Evolutionary conservation across 2,329 filamentous ascomycete genomes (phyloP).

Genomic region (Camillea tinctor): DNA sequence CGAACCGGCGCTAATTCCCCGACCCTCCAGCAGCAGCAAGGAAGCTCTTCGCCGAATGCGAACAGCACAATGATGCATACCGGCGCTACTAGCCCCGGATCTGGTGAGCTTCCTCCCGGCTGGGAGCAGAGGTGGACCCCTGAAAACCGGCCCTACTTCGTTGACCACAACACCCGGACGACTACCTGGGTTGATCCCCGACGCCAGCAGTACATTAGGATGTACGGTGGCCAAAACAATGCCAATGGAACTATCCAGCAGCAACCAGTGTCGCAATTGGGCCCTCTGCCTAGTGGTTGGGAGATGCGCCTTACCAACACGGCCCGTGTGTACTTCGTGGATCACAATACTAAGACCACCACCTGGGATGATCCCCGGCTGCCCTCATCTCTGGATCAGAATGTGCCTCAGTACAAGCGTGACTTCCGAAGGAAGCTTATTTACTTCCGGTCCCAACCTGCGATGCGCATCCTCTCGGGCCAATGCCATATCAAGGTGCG

Average conservation of each 20-base stretch:
- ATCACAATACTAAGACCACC: conserved; percentile 99
- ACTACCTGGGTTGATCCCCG: conserved; percentile 98
- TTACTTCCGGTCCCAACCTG: conserved; percentile 98
- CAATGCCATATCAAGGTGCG: conserved; percentile 98
- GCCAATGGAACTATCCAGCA: conserved; percentile 88
- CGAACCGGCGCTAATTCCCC: conserved; percentile 91
- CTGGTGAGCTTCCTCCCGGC: conserved; percentile 88
- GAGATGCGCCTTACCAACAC: conserved; percentile 99
- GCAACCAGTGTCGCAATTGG: conserved; percentile 94
- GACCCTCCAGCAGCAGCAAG: conserved; percentile 60
- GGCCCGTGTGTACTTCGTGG: conserved; percentile 95
- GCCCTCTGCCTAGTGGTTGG: conserved; percentile 94
- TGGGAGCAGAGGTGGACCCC: conserved; percentile 98
- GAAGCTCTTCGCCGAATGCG: conserved; percentile 36
- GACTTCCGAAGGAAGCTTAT: conserved; percentile 98
- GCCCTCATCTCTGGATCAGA: conserved; percentile 94
- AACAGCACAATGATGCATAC: conserved; percentile 86
- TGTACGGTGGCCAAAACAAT: conserved; percentile 89
- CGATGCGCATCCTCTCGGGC: conserved; percentile 89
- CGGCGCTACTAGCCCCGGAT: conserved; percentile 88
- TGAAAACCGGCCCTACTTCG: conserved; percentile 93
- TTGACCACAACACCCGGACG: conserved; percentile 96
- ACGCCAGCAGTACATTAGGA: conserved; percentile 95
- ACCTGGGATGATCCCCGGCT: conserved; percentile 97
- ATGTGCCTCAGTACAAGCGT: conserved; percentile 98